A percentile compares a stretch with the other conserved stretches of the same genome.
Evolutionary conservation across 495 filamentous ascomycete genomes (phyloP).

Genomic region (Choiromyces venosus): DNA sequence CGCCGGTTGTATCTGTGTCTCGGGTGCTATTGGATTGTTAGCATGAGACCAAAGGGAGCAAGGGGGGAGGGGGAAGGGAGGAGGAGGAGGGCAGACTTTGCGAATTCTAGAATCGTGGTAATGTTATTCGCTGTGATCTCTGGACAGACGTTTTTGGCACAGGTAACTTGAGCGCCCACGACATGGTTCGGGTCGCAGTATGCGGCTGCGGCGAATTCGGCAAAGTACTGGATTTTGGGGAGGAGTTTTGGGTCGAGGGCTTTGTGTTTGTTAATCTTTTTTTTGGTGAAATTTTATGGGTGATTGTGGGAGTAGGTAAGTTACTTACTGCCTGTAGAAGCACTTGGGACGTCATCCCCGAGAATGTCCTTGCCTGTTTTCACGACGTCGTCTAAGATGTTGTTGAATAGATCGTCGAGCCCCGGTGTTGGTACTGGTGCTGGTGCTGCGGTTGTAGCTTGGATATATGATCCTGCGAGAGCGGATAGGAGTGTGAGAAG

Average conservation of each 20-base stretch:
- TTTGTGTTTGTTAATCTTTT: neutral
- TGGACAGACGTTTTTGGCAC: neutral
- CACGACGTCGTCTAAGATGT: slow-evolving; percentile 2
- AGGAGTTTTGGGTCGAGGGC: neutral
- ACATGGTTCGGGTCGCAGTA: slow-evolving; percentile 7
- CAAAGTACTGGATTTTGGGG: neutral
- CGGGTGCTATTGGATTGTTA: neutral
- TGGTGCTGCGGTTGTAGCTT: neutral
- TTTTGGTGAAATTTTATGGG: neutral
- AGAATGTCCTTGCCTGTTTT: neutral
- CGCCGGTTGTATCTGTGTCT: slow-evolving; percentile 52
- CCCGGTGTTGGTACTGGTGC: neutral
- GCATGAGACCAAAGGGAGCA: neutral
- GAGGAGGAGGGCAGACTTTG: slow-evolving; percentile 7
- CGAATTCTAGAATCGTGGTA: slow-evolving; percentile 3
- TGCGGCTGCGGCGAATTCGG: slow-evolving; percentile 1
- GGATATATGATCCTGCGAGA: slow-evolving; percentile 15
- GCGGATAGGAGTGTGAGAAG: slow-evolving; percentile 15
- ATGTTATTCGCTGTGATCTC: slow-evolving; percentile 7
- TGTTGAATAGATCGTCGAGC: slow-evolving; percentile 3
- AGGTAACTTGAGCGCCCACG: slow-evolving; percentile 14
- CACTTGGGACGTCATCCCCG: neutral
- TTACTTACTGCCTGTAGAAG: neutral
- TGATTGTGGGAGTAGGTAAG: neutral
- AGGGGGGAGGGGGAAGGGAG: neutral